Evolutionary conservation across 116 monocot species (phyloP).

Genomic region (Iris pallida): DNA sequence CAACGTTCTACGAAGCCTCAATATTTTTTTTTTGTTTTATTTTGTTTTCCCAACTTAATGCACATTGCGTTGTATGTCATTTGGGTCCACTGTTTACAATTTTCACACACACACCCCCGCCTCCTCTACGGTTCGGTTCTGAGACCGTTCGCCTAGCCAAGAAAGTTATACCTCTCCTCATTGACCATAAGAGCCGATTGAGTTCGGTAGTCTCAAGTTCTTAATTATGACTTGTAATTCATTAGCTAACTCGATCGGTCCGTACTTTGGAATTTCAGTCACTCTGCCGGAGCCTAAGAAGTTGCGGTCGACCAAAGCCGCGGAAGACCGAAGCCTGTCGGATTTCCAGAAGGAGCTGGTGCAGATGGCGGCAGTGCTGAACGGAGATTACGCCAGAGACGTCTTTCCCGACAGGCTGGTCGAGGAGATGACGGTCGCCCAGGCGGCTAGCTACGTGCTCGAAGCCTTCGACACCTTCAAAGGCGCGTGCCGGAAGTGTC

Average conservation of each 20-base stretch:
- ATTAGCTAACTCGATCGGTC: neutral
- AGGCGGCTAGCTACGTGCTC: conserved; percentile 49
- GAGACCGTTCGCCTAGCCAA: no score
- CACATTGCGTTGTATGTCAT: no score
- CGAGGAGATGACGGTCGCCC: conserved; percentile 63
- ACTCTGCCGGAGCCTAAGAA: conserved; percentile 65
- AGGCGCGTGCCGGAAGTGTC: conserved; percentile 39
- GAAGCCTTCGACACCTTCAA: conserved; percentile 49
- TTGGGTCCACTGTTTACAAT: no score
- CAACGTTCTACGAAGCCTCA: no score
- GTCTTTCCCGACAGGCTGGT: conserved; percentile 50
- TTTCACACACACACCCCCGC: no score
- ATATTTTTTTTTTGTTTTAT: no score
- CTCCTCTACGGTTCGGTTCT: no score
- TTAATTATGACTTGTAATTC: neutral
- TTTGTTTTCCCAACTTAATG: no score
- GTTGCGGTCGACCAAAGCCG: conserved; percentile 38
- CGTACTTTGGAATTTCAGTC: conserved; percentile 2
- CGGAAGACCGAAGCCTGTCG: conserved; percentile 31
- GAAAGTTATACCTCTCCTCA: no score
- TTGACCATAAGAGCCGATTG: no score
- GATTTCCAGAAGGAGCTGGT: conserved; percentile 82
- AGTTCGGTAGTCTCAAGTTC: no score
- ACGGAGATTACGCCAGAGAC: conserved; percentile 57
- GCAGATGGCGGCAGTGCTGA: conserved; percentile 66